Evolutionary conservation across 179 eudicot species (phyloP).

Genomic region (Drosera spatulata): DNA sequence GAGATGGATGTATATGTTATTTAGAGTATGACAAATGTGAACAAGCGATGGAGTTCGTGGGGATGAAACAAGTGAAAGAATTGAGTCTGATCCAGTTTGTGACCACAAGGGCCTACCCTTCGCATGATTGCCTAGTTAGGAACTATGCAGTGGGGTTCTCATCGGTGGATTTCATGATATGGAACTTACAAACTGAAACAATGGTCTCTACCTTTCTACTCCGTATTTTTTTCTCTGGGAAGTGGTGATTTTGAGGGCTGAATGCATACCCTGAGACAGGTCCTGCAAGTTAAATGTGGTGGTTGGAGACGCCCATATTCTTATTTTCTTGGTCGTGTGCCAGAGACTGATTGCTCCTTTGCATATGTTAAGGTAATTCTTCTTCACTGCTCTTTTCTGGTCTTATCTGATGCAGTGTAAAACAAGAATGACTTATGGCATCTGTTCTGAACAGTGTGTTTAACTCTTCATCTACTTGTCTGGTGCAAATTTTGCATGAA

Average conservation of each 20-base stretch:
- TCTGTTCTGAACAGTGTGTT: too few relatives aligned
- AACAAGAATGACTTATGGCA: too few relatives aligned
- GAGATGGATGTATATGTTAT: slow-evolving; percentile 98
- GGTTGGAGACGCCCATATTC: slow-evolving; percentile 99
- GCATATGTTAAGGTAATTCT: slow-evolving; percentile 82
- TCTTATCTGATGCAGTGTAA: neutral
- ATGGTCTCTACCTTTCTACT: slow-evolving; percentile 37
- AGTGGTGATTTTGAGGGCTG: neutral
- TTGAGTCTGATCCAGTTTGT: slow-evolving; percentile 59
- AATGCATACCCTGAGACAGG: slow-evolving; percentile 30
- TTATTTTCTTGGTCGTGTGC: slow-evolving; percentile 65
- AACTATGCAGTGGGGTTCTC: slow-evolving; percentile 83
- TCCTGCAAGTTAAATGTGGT: slow-evolving; percentile 79
- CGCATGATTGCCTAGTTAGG: slow-evolving; percentile 28
- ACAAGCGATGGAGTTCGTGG: slow-evolving; percentile 63
- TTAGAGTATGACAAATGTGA: slow-evolving; percentile 53
- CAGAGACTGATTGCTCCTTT: slow-evolving; percentile 67
- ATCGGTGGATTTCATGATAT: slow-evolving; percentile 73
- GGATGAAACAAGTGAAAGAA: slow-evolving; percentile 91
- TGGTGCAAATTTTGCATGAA: too few relatives aligned
- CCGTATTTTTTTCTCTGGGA: slow-evolving; percentile 3
- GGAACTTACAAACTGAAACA: slow-evolving; percentile 71
- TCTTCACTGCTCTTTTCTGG: neutral
- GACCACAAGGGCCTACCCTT: slow-evolving; percentile 19
- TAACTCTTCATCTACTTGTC: too few relatives aligned